Evolutionary conservation across 192 early-diverging fungal genomes (phyloP).

Genomic region (Mortierella claussenii): DNA sequence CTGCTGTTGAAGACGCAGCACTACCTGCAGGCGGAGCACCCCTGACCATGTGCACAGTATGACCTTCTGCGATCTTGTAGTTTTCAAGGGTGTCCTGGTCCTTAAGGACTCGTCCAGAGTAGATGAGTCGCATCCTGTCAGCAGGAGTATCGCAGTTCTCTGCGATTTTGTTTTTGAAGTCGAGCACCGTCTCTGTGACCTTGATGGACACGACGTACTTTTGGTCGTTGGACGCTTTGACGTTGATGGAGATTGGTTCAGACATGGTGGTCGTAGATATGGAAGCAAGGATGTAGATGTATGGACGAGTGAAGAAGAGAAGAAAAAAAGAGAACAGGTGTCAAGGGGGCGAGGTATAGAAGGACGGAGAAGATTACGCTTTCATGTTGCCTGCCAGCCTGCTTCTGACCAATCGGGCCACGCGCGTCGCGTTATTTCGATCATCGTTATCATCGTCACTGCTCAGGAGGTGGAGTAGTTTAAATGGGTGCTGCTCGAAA

Average conservation of each 20-base stretch:
- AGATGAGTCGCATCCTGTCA: slow-evolving; percentile 88
- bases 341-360: slow-evolving; percentile 2
- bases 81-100: slow-evolving; percentile 79
- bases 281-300: background rate
- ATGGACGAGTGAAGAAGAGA: slow-evolving; percentile 3
- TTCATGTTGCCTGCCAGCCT: too few relatives aligned
- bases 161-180: slow-evolving; percentile 83
- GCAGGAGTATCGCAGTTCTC: slow-evolving; percentile 70
- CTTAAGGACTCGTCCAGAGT: slow-evolving; percentile 93
- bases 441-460: too few relatives aligned
- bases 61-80: slow-evolving; percentile 88
- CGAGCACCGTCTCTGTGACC: slow-evolving; percentile 69
- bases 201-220: slow-evolving; percentile 74
- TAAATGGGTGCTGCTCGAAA: too few relatives aligned
- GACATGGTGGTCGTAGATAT: slow-evolving; percentile 56
- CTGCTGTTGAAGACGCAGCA: slow-evolving; percentile 35
- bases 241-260: slow-evolving; percentile 69
- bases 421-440: too few relatives aligned
- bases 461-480: too few relatives aligned
- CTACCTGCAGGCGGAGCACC: slow-evolving; percentile 61
- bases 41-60: slow-evolving; percentile 94
- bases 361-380: slow-evolving; percentile 2
- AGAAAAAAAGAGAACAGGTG: slow-evolving; percentile 4
- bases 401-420: too few relatives aligned
- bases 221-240: slow-evolving; percentile 81